Evolutionary conservation across 2,329 filamentous ascomycete species (phyloP).

Genomic region (Tolypocladium album): DNA sequence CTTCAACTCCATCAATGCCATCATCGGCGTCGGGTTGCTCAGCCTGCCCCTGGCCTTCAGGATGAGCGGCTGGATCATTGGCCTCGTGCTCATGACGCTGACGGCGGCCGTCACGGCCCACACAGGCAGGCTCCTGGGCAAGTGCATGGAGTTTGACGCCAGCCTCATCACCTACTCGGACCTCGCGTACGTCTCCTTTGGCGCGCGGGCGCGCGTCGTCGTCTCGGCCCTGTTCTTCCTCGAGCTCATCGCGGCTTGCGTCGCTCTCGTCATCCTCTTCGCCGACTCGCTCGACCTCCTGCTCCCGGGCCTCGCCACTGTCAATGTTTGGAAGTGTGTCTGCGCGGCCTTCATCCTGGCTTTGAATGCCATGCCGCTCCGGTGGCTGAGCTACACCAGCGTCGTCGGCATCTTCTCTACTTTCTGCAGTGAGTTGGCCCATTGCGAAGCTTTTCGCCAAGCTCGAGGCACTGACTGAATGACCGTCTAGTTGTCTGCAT

Average conservation of each 20-base stretch:
- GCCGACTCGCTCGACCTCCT: constrained; percentile 77
- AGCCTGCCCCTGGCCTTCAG: constrained; percentile 81
- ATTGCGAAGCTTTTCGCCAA: background rate
- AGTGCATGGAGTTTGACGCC: constrained; percentile 77
- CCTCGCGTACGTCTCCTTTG: constrained; percentile 83
- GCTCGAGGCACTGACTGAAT: constrained; percentile 1
- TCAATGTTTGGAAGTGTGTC: constrained; percentile 73
- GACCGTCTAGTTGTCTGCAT: constrained; percentile 60
- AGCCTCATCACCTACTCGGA: constrained; percentile 91
- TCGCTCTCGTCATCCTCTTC: constrained; percentile 86
- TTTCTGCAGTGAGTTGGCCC: constrained; percentile 60
- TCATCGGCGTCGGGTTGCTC: constrained; percentile 83
- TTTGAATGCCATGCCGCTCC: constrained; percentile 74
- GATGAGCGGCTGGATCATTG: constrained; percentile 81
- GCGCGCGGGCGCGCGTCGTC: constrained; percentile 65
- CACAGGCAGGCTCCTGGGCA: constrained; percentile 75
- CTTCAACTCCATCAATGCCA: constrained; percentile 90
- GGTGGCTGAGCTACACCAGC: constrained; percentile 79
- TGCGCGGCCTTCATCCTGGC: constrained; percentile 71
- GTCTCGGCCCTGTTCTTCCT: constrained; percentile 81
- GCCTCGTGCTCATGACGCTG: constrained; percentile 61
- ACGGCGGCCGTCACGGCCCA: constrained; percentile 72
- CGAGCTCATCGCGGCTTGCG: constrained; percentile 78
- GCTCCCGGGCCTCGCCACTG: constrained; percentile 55
- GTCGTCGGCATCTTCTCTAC: constrained; percentile 87